phyloP scores from a whole-genome alignment of 352 stramenopile species.

The Phytophthora sp. region DNA sequence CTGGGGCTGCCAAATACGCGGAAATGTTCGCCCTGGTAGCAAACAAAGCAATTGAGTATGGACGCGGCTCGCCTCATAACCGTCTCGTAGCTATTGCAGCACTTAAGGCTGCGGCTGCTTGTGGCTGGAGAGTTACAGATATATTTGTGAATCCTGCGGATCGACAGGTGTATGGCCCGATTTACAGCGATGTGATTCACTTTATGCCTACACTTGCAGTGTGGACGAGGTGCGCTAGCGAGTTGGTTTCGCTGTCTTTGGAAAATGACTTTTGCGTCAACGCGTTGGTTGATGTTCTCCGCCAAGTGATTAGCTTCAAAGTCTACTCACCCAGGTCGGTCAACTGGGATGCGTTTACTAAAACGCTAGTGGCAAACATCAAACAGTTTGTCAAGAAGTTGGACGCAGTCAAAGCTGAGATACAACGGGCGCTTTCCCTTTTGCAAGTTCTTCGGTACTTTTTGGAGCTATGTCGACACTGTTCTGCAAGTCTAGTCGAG shows the following conservation, averaged over 20 bases:
- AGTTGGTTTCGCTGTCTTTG: constrained; percentile 41
- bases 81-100: constrained; percentile 34
- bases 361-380: constrained; percentile 47
- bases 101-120: constrained; percentile 49
- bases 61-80: constrained; percentile 27
- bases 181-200: constrained; percentile 55
- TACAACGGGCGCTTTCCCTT: constrained; percentile 44
- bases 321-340: constrained; percentile 38
- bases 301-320: constrained; percentile 43
- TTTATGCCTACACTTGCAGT: constrained; percentile 48
- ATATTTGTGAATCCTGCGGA: constrained; percentile 45
- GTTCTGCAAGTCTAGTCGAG: constrained; percentile 38
- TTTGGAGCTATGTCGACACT: constrained; percentile 48
- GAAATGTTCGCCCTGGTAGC: constrained; percentile 32
- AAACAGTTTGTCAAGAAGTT: constrained; percentile 52
- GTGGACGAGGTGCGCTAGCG: constrained; percentile 44
- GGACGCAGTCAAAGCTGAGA: constrained; percentile 23
- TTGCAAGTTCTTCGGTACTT: constrained; percentile 55
- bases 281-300: constrained; percentile 46
- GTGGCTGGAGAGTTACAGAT: constrained; percentile 54
- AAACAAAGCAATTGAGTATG: constrained; percentile 32
- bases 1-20: constrained; percentile 26
- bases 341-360: constrained; percentile 58
- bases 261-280: constrained; percentile 42
- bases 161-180: constrained; percentile 35